These are phyloP conservation scores for Boechera divaricarpa DNA, from an alignment of 345 rosid species.

Conservation along the genomic window DNA sequence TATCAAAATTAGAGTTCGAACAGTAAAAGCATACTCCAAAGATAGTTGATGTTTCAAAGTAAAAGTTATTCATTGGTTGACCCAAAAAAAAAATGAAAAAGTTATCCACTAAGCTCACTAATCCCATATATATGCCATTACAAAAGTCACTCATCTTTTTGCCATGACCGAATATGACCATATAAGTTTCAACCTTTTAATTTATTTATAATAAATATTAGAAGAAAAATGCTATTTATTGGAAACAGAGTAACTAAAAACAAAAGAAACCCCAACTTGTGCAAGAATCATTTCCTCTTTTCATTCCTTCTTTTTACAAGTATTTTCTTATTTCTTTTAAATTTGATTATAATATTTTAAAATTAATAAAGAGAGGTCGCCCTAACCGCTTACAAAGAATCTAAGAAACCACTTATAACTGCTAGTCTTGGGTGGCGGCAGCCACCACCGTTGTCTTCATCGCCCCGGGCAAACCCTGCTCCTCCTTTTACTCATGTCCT, in stretches of 20 bases:
- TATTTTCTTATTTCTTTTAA: too few species aligned
- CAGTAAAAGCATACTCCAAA: constrained; percentile 1
- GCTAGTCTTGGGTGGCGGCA: too few species aligned
- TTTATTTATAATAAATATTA: not conserved
- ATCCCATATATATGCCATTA: constrained; percentile 26
- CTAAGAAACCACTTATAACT: too few species aligned
- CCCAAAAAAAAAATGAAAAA: not conserved
- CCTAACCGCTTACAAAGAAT: too few species aligned
- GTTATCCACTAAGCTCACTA: constrained; percentile 26
- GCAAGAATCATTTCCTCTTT: not conserved
- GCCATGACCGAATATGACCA: constrained; percentile 17
- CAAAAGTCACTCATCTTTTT: constrained; percentile 28
- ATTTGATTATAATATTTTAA: not conserved
- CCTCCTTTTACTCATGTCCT: too few species aligned
- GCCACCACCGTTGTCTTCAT: too few species aligned
- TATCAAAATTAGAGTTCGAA: too few species aligned
- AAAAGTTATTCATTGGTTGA: too few species aligned
- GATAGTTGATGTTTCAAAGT: constrained; percentile 7
- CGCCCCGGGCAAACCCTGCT: too few species aligned
- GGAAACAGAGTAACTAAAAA: constrained; percentile 13
- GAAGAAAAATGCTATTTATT: not conserved
- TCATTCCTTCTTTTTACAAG: not conserved
- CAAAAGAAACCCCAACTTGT: not conserved
- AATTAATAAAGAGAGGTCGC: not conserved
- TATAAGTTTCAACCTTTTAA: not conserved